A percentile compares a stretch with the other conserved stretches of the same genome.
Conservation (phyloP, 441 rosid species). For the Sinapis alba region DNA sequence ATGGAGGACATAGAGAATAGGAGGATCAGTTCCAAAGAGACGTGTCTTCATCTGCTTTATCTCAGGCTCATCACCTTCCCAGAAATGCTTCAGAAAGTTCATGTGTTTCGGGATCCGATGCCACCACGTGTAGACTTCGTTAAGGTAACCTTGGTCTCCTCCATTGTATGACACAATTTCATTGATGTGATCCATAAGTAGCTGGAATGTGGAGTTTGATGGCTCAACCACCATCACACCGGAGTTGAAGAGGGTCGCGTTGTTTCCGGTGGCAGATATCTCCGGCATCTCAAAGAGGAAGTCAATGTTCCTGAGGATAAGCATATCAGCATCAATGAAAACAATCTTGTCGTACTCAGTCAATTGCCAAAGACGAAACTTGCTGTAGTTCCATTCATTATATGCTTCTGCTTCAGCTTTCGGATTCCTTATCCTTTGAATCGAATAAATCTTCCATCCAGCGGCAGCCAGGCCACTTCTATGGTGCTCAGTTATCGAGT, state of each 20-base stretch:
- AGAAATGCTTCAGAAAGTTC: constrained; percentile 90
- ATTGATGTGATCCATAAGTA: constrained; percentile 81
- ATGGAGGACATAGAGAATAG: constrained; percentile 77
- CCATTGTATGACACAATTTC: constrained; percentile 89
- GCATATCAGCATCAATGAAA: constrained; percentile 87
- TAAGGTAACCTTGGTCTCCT: constrained; percentile 87
- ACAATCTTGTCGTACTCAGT: constrained; percentile 86
- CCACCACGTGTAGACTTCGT: constrained; percentile 92
- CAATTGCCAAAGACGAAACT: constrained; percentile 90
- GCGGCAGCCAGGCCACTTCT: constrained; percentile 81
- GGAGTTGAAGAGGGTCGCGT: constrained; percentile 82
- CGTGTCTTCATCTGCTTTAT: constrained; percentile 68
- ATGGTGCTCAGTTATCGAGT: constrained; percentile 69
- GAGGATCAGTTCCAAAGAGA: constrained; percentile 81
- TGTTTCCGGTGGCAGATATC: constrained; percentile 77
- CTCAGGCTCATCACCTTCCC: constrained; percentile 88
- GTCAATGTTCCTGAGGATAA: constrained; percentile 81
- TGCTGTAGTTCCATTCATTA: constrained; percentile 93
- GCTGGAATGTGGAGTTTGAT: constrained; percentile 79
- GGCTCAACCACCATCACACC: constrained; percentile 91
- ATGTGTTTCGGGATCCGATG: constrained; percentile 88
- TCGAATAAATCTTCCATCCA: constrained; percentile 80
- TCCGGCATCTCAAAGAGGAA: constrained; percentile 90
- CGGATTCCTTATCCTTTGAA: constrained; percentile 78
- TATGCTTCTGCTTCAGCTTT: constrained; percentile 81